phyloP scores from a whole-genome alignment of 2,329 filamentous ascomycete species.

The Paecilomyces formosus region DNA sequence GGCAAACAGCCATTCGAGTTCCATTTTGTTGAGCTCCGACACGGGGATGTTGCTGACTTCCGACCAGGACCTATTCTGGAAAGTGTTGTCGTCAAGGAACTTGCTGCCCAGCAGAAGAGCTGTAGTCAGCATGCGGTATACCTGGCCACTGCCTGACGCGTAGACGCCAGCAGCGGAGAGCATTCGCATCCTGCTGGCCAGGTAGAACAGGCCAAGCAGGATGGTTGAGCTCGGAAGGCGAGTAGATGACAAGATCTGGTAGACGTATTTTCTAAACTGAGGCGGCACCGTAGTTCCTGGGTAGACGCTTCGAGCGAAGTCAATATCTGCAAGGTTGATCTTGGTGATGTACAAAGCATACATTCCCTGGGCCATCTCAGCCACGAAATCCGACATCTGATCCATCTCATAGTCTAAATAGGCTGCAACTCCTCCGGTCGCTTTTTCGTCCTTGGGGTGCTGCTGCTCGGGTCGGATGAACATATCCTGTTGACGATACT shows the following conservation, averaged over 20 bases:
- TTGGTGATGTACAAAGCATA: conserved; percentile 52
- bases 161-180: conserved; percentile 53
- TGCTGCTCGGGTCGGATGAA: conserved; percentile 27
- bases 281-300: conserved; percentile 56
- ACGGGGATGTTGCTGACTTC: conserved; percentile 89
- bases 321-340: conserved; percentile 55
- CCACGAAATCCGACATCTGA: conserved; percentile 89
- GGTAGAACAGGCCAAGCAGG: conserved; percentile 80
- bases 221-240: conserved; percentile 87
- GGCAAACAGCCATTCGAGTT: conserved; percentile 77
- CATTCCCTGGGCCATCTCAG: conserved; percentile 75
- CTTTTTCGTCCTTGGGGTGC: conserved; percentile 53
- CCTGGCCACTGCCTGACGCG: conserved; percentile 56
- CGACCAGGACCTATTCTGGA: conserved; percentile 94
- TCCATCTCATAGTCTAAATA: conserved; percentile 97
- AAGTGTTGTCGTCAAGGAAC: conserved; percentile 94
- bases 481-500: conserved; percentile 35
- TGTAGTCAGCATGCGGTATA: conserved; percentile 83
- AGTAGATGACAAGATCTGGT: conserved; percentile 83
- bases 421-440: conserved; percentile 80
- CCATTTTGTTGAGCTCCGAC: conserved; percentile 72
- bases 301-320: conserved; percentile 56
- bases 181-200: conserved; percentile 74
- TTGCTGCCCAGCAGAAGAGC: conserved; percentile 84
- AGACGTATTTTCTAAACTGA: conserved; percentile 85